phyloP scores from a whole-genome alignment of 2,329 filamentous ascomycete species.

The Cercospora sp. region DNA sequence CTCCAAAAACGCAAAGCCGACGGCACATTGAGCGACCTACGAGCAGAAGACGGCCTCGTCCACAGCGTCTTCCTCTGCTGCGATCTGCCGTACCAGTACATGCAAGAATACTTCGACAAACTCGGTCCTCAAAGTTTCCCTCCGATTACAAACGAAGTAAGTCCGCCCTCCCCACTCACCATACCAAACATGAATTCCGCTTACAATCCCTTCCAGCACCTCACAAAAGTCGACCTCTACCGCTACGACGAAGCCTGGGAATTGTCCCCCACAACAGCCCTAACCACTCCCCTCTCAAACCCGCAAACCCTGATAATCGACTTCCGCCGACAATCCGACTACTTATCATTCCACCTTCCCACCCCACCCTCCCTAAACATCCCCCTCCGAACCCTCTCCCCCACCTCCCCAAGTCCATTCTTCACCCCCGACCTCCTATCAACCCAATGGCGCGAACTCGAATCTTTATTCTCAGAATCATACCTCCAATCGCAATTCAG shows the following conservation, averaged over 20 bases:
- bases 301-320: constrained; percentile 26
- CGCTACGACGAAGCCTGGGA: constrained; percentile 60
- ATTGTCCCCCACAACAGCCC: constrained; percentile 30
- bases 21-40: constrained; percentile 48
- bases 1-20: constrained; percentile 51
- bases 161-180: no score
- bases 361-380: constrained; percentile 9
- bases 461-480: constrained; percentile 42
- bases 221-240: constrained; percentile 54
- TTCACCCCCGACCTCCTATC: constrained; percentile 47
- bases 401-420: constrained; percentile 48
- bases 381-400: constrained; percentile 43
- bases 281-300: neutral
- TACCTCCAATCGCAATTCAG: constrained; percentile 30
- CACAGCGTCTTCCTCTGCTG: constrained; percentile 63
- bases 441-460: constrained; percentile 51
- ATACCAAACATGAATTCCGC: no score
- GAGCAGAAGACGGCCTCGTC: constrained; percentile 48
- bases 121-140: constrained; percentile 52
- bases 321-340: constrained; percentile 22
- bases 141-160: constrained; percentile 46
- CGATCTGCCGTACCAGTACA: constrained; percentile 64
- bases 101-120: constrained; percentile 59
- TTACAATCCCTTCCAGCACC: no score
- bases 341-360: constrained; percentile 6